phyloP scores from a whole-genome alignment of 2,329 filamentous ascomycete species.

The Polychaeton citri region DNA sequence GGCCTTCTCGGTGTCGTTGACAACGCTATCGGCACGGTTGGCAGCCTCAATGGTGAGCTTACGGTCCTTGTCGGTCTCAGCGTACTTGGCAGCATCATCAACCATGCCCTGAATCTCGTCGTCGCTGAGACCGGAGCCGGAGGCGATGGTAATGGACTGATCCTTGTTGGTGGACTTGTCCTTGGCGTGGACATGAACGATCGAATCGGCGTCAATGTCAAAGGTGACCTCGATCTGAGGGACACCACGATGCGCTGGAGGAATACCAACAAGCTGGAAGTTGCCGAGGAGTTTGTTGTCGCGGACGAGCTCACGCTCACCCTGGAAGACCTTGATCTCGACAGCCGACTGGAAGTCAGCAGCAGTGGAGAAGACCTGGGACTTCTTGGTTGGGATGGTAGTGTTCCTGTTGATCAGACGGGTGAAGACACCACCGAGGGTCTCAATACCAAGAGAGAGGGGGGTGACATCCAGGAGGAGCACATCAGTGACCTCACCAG shows the following conservation, averaged over 20 bases:
- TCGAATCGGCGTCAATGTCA: conserved; percentile 95
- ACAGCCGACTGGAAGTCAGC: conserved; percentile 98
- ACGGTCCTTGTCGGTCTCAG: conserved; percentile 89
- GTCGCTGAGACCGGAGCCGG: conserved; percentile 91
- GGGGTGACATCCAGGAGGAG: conserved; percentile 92
- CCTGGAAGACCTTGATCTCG: conserved; percentile 99
- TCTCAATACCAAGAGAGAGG: conserved; percentile 95
- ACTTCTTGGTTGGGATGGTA: conserved; percentile 98
- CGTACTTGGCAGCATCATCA: conserved; percentile 92
- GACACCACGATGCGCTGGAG: conserved; percentile 88
- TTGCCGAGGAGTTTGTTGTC: conserved; percentile 98
- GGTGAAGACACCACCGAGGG: conserved; percentile 93
- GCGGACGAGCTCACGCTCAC: conserved; percentile 95
- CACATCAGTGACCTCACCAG: conserved; percentile 92
- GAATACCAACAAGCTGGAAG: conserved; percentile 98
- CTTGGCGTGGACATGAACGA: conserved; percentile 95
- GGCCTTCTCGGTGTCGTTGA: conserved; percentile 97
- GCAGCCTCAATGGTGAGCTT: conserved; percentile 89
- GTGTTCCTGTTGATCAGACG: conserved; percentile 98
- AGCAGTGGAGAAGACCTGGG: conserved; percentile 92
- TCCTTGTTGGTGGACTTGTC: conserved; percentile 99
- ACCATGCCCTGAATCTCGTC: conserved; percentile 95
- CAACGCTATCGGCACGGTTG: conserved; percentile 90
- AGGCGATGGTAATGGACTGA: conserved; percentile 97
- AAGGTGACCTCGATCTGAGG: conserved; percentile 97